Conservation (phyloP, 148 eudicot genomes). For the Pharnaceum exiguum region DNA sequence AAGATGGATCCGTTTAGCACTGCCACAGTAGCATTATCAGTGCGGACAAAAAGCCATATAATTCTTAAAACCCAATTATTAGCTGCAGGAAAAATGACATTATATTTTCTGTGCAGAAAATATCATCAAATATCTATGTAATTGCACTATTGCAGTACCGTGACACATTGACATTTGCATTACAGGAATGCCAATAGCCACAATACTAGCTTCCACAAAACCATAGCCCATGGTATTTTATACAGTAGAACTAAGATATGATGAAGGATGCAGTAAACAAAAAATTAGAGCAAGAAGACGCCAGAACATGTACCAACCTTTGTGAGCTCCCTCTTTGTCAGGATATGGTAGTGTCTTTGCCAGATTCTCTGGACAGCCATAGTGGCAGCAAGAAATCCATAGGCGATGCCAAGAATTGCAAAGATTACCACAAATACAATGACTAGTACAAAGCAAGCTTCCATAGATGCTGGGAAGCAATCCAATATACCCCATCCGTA, state of each 20-base stretch:
- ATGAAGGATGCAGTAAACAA: background rate
- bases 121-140: no score
- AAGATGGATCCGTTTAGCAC: no score
- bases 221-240: no score
- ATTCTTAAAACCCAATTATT: no score
- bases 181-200: background rate
- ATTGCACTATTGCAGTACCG: no score
- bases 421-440: slow-evolving; percentile 73
- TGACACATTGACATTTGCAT: no score
- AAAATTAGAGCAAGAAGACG: background rate
- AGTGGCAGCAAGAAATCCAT: slow-evolving; percentile 84
- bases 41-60: no score
- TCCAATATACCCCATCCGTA: slow-evolving; percentile 89
- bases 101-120: no score
- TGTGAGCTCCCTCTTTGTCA: slow-evolving; percentile 85
- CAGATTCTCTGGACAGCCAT: slow-evolving; percentile 87
- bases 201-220: no score
- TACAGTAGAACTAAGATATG: no score
- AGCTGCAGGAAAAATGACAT: no score
- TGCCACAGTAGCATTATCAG: no score
- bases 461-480: slow-evolving; percentile 84
- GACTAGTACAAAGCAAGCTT: slow-evolving; percentile 77
- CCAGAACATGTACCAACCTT: slow-evolving; percentile 41
- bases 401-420: slow-evolving; percentile 85
- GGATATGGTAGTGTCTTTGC: slow-evolving; percentile 96